phyloP scores from a whole-genome alignment of 768 basidiomycete genomes.

The Sutorius australiensis region DNA sequence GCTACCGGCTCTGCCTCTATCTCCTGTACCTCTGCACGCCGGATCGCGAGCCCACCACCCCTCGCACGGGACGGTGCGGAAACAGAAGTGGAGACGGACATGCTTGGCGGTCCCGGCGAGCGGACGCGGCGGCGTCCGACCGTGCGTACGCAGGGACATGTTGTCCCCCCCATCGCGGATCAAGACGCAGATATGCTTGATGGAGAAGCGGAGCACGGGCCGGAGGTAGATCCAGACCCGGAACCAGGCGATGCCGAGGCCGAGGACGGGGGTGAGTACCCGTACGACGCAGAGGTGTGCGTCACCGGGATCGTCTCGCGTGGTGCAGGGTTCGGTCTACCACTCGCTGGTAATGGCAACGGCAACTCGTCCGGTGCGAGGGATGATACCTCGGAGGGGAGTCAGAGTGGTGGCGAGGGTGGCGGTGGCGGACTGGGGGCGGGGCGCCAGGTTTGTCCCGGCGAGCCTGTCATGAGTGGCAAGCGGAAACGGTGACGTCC shows the following conservation, averaged over 20 bases:
- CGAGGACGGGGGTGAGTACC: constrained; percentile 7
- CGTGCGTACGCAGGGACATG: constrained; percentile 28
- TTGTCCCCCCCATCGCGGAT: constrained; percentile 11
- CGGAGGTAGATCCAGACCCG: no score
- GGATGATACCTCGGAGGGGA: constrained; percentile 24
- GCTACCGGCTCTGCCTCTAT: no score
- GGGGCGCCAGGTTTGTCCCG: no score
- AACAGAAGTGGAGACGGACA: constrained; percentile 31
- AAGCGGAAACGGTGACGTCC: constrained; percentile 22
- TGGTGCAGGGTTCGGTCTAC: constrained; percentile 18
- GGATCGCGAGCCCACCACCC: constrained; percentile 22
- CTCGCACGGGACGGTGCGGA: constrained; percentile 31
- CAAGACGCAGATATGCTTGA: constrained; percentile 31
- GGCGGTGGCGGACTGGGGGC: background rate
- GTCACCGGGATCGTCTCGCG: constrained; percentile 4
- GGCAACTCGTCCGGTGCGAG: constrained; percentile 8
- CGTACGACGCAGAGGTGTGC: background rate
- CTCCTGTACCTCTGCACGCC: constrained; percentile 3
- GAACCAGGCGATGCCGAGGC: constrained; percentile 9
- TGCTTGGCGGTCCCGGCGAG: constrained; percentile 17
- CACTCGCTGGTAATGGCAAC: background rate
- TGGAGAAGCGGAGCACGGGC: constrained; percentile 8
- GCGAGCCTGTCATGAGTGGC: constrained; percentile 18
- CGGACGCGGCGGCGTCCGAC: constrained; percentile 12
- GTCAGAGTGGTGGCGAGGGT: constrained; percentile 18